Evolutionary conservation across 805 yeast species (phyloP).

Genomic region (Pichia rugopelliculosa): DNA sequence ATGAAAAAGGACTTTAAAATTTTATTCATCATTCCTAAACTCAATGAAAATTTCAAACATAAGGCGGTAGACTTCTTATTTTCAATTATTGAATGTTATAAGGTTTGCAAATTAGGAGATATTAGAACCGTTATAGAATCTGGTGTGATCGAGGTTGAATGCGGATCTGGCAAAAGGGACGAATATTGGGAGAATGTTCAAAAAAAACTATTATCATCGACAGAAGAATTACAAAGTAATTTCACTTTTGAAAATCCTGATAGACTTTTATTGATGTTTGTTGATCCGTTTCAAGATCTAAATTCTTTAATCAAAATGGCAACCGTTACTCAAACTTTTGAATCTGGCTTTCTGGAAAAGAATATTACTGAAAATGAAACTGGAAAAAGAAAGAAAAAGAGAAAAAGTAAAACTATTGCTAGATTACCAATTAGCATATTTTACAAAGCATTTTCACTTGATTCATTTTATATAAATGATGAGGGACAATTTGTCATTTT

Average conservation of each 20-base stretch:
- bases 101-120: conserved; percentile 42
- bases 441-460: conserved; percentile 36
- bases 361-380: conserved; percentile 14
- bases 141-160: conserved; percentile 20
- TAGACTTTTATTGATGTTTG: conserved; percentile 37
- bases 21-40: conserved; percentile 34
- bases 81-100: conserved; percentile 36
- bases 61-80: conserved; percentile 33
- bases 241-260: conserved; percentile 25
- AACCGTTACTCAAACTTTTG: conserved; percentile 40
- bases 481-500: conserved; percentile 26
- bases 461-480: conserved; percentile 30
- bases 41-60: conserved; percentile 18
- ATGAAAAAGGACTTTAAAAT: conserved; percentile 46
- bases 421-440: conserved; percentile 17
- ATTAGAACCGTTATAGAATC: conserved; percentile 12
- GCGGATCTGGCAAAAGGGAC: background rate
- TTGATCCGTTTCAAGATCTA: conserved; percentile 36
- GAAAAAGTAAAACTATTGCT: conserved; percentile 9
- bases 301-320: conserved; percentile 42
- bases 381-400: conserved; percentile 22
- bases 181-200: conserved; percentile 16
- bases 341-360: conserved; percentile 25
- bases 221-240: conserved; percentile 47
- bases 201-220: conserved; percentile 52